phyloP scores from a whole-genome alignment of 495 filamentous ascomycete genomes.

The Penicillium canescens region DNA sequence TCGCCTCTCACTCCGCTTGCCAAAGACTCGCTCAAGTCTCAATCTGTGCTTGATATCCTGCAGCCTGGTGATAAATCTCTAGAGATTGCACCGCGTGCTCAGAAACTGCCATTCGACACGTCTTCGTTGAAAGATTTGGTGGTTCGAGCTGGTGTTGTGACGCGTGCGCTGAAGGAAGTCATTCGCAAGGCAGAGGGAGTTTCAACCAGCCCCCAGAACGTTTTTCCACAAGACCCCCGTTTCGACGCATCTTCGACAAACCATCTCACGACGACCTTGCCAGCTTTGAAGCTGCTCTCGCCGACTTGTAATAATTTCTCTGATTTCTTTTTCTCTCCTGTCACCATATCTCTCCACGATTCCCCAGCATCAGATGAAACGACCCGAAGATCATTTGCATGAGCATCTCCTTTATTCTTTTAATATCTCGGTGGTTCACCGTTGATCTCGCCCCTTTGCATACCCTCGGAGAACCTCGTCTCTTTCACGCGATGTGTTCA shows the following conservation, averaged over 20 bases:
- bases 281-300: conserved; percentile 31
- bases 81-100: conserved; percentile 47
- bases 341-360: conserved; percentile 10
- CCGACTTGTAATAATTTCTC: conserved; percentile 23
- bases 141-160: conserved; percentile 75
- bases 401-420: conserved; percentile 11
- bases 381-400: conserved; percentile 17
- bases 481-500: conserved; percentile 2
- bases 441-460: not conserved
- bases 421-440: conserved; percentile 4
- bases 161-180: conserved; percentile 69
- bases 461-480: not conserved
- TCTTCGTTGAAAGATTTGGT: conserved; percentile 86
- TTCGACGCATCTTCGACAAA: conserved; percentile 48
- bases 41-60: conserved; percentile 81
- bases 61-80: conserved; percentile 61
- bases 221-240: conserved; percentile 37
- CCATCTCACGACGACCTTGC: conserved; percentile 35
- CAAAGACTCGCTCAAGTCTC: conserved; percentile 61
- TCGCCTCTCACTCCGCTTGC: conserved; percentile 20
- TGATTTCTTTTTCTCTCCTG: conserved; percentile 8
- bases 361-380: conserved; percentile 22
- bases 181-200: conserved; percentile 78
- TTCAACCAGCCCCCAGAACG: conserved; percentile 55
- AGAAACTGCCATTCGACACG: conserved; percentile 90